Base-by-base conservation (phyloP, 2,329 filamentous ascomycete genomes). In the Colletotrichum sp. region DNA sequence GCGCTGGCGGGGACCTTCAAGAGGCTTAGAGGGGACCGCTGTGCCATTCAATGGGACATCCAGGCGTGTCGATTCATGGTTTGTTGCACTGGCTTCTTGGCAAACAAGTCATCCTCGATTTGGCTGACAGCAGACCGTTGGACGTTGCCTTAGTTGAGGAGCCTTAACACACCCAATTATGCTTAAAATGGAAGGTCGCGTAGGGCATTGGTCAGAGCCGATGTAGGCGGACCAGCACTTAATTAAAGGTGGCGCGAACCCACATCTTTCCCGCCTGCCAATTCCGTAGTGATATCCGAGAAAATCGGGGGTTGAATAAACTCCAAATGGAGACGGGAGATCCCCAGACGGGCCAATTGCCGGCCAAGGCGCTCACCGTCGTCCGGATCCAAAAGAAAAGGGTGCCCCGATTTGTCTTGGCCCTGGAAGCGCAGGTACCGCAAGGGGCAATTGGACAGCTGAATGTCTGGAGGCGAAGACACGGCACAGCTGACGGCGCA, bases 111-210 rank as follows among this genome's bases (percentile, higher is more conserved):
- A 30, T 44, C 34, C 32, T 52, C 34, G 21, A 44, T 57, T 66
- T 10, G 24, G 34, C 7, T 59, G 10, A 63, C 32, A 36, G 18
- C 24, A 44, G 24, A 18, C 62, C 63, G 72, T 52, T 32, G 24
- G 36, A 32, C 28, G 68, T 59, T 44, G 24, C 69, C 68, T 68
- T 64, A 44, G 21, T 26, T 57, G 69, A 68, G 64, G 69, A 44
- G 64, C 55, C 64, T 62, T 68, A 65, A 57, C 18, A 36, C 16
- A 16, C 39, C 57, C 68, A 76, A 26, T 76, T 68, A 73, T 68
- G 73, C 73, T 76, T 76, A 73, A 72, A 73, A 21, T 67, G 73
- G 73, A 76, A 76, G 73, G 73, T 76, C 73, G 69, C 64, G 55
- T 52, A 28, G 57, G 30, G 59, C 64, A 72, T 68, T 68, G 63